Base-by-base conservation (phyloP, 2,329 filamentous ascomycete species). In the Colletotrichum sp. region DNA sequence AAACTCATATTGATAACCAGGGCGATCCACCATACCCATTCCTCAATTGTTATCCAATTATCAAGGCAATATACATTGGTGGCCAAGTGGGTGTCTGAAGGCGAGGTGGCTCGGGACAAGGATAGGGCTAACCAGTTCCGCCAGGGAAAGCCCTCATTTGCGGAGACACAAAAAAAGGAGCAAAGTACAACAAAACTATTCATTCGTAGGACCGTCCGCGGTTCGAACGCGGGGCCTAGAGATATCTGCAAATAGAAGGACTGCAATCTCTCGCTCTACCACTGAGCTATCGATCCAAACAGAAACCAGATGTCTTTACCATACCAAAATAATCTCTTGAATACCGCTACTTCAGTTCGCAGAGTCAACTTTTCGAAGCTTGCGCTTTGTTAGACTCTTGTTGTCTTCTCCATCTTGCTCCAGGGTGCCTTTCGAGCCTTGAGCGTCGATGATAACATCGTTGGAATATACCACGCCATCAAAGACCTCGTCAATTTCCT, bases 211-310 rank as follows among this genome's bases (percentile, higher is more conserved):
- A 66, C 68, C 60, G 60, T 71, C 72, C 72, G 72, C 72, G 60
- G 44, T 75, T 75, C 68, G 60, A 75, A 75, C 34, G 60, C 72
- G 60, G 60, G 72, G 68, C 72, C 72, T 66, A 66, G 72, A 75
- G 68, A 71, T 71, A 49, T 7, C 65, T 36, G 18, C 49, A 12
- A 49, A 8, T 59, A 4, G 44, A 13, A 13, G 3, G 57, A 49
- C 72, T 75, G 72, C 68, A 75, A 75, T 71, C 68, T 75, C 72
- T 75, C 68, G 68, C 72, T 75, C 59, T 75, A 75, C 68, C 72
- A 75, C 72, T 66, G 68, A 75, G 72, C 72, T 75, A 75, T 71
- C 68, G 68, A 75, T 75, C 67, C 72, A 60, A 28, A 59, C 52
- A 21, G 69, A 59, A 28, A 10, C 55, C 13, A 26, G 55, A 59